These are phyloP conservation scores for Acanthamoeba castellanii DNA, from an alignment of 208 protist genomes.

Conservation along the genomic window DNA sequence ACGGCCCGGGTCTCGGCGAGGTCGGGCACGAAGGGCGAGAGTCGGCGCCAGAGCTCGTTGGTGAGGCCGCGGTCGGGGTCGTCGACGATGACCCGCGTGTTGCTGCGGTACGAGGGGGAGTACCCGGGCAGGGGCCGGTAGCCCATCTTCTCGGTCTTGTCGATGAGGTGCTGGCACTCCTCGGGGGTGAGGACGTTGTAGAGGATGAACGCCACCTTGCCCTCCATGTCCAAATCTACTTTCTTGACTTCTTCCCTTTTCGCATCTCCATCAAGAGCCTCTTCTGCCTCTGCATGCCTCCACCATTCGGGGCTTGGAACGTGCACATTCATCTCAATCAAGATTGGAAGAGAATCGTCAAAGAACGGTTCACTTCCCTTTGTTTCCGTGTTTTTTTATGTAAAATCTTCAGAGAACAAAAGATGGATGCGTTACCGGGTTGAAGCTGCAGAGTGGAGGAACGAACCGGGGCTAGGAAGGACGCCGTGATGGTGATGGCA, in stretches of 20 bases:
- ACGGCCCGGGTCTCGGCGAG: neutral
- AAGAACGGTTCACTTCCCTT: too few species aligned
- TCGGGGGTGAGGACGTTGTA: constrained; percentile 47
- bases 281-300: neutral
- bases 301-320: neutral
- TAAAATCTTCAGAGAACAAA: too few species aligned
- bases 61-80: neutral
- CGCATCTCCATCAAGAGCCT: too few species aligned
- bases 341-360: too few species aligned
- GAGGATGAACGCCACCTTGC: constrained; percentile 65
- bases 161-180: constrained; percentile 60
- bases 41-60: neutral
- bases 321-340: neutral
- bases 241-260: neutral
- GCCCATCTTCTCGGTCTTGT: constrained; percentile 39
- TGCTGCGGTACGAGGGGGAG: constrained; percentile 39
- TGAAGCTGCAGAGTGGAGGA: too few species aligned
- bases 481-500: too few species aligned
- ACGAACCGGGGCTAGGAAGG: too few species aligned
- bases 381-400: too few species aligned
- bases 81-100: constrained; percentile 56
- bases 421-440: too few species aligned
- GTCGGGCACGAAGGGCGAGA: neutral
- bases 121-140: constrained; percentile 8
- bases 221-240: neutral